Base-by-base conservation (phyloP, 441 rosid genomes). In the Monsonia emarginata region DNA sequence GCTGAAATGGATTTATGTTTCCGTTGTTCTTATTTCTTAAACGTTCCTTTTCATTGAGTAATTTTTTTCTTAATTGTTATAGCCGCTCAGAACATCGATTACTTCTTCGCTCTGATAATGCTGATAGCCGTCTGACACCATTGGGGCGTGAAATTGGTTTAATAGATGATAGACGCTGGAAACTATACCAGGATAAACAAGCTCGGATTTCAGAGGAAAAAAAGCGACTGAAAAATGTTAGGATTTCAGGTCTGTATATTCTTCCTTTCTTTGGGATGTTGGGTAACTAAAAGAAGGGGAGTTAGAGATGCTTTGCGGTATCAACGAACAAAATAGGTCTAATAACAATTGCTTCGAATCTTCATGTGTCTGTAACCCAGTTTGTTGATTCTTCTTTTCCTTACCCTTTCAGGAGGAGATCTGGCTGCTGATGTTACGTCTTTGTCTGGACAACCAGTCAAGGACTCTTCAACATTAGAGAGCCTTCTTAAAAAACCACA, bases 121-220 rank as follows among this genome's bases (percentile, higher is more conserved):
- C 98, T 9, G 98, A 94, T 80, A 88, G 96, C 72, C 90, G 98
- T 71, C 97, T 93, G 71, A 93, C 98, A 13, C 97, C 98, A 71
- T 61, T 93, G 78, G 98, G 91, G 31, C 84, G 77, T 69, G 97
- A 88, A 75, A 83, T 93, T 73, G 98, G 98, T 69, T 63, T 93
- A 82, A 93, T 93, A 80, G 89, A 88, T 73, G 90, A 88, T 77
- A 86, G 93, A 73, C 91, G 91, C 64, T 93, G 98, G 98, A 80
- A 82, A 77, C 61, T 87, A 58, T 90, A 88, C 83, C 87, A 84
- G 77, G 96, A 86, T 56, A 93, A 93, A 79, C 98, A 90, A 85
- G 71, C 84, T 73, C 86, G 79, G 72, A 86, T 93, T 62, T 68
- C 80, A 60, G 95, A 88, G 74, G 98, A 93, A 76, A 93, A 93